Evolutionary conservation across 345 rosid genomes (phyloP), one percentile per base, ranked within the genome.

Genomic region (Brassica nigra): DNA sequence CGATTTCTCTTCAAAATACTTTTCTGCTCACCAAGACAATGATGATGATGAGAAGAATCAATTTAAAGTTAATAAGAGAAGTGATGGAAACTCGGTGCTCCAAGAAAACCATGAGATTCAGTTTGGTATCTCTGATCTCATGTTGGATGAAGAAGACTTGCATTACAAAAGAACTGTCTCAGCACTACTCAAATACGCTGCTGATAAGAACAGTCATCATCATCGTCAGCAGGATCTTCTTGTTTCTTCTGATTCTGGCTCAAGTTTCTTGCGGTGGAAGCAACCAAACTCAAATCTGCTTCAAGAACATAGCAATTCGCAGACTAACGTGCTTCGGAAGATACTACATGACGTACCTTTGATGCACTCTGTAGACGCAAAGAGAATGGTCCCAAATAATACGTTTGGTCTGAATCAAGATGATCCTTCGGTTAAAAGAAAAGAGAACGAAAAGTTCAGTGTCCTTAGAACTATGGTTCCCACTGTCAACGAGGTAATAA

Each of bases 241-340:
- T 28, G 74, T 23, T 57, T 69, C 85, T 59, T 68, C 75, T 30
- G 77, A 84, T 39, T 62, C 72, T 68, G 86, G 80, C 73, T 88
- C 97, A 64, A 89, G 90, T 85, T 91, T 92, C 81, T 61, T 71
- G 63, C 68, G 79, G 11, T 92, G 98, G 98, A 87, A 88, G 84
- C 86, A 79, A 75, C 54, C 64, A 23, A 73, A 82, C 15, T 70
- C 62, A 2, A 33, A 39, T 37, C 71, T 68, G 63, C 73, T 44
- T 39, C 75, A 73, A 31, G 37, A 62, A 14, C 71, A 63, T 3
- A 49, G 70, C n/a, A 64, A 31, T 49, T 33, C 20, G 4, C 76
- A 68, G 70, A 74, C 85, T 28, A 86, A 85, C 55, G 59, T 87
- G 44, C 75, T 94, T 31, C 88, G 82, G 82, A 88, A 81, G 84